Evolutionary conservation across 176 grass and related monocot species (phyloP).

Genomic region (Aegilops umbellulata): DNA sequence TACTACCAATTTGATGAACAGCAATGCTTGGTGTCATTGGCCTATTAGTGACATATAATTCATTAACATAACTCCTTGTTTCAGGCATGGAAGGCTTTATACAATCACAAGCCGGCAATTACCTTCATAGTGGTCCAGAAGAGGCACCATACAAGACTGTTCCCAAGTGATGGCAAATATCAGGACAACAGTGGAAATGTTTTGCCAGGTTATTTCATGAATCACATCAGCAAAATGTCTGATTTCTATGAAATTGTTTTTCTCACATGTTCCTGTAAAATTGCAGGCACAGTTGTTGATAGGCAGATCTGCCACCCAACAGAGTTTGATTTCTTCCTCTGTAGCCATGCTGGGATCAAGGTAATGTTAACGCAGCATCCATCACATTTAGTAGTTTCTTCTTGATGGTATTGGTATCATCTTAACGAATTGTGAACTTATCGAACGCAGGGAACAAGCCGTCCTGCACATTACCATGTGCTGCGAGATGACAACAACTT

Average conservation of each 20-base stretch:
- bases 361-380: constrained; percentile 25
- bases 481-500: constrained; percentile 79
- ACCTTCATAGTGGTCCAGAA: constrained; percentile 96
- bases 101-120: constrained; percentile 43
- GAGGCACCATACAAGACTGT: constrained; percentile 76
- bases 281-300: constrained; percentile 77
- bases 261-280: constrained; percentile 11
- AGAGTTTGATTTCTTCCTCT: constrained; percentile 82
- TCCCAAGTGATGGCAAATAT: constrained; percentile 35
- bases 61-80: not conserved
- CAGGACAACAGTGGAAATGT: constrained; percentile 48
- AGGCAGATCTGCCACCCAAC: constrained; percentile 72
- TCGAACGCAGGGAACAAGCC: constrained; percentile 53
- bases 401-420: not conserved
- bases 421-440: not conserved
- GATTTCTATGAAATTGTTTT: not conserved
- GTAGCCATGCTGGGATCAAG: constrained; percentile 74
- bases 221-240: not conserved
- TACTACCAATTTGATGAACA: not conserved
- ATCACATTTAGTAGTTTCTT: not conserved
- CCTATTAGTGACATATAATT: not conserved
- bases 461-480: constrained; percentile 74
- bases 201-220: constrained; percentile 43
- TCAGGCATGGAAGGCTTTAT: constrained; percentile 68
- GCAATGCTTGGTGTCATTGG: not conserved